phyloP scores from a whole-genome alignment of 202 grass and related monocot genomes.

The Panicum hallii region DNA sequence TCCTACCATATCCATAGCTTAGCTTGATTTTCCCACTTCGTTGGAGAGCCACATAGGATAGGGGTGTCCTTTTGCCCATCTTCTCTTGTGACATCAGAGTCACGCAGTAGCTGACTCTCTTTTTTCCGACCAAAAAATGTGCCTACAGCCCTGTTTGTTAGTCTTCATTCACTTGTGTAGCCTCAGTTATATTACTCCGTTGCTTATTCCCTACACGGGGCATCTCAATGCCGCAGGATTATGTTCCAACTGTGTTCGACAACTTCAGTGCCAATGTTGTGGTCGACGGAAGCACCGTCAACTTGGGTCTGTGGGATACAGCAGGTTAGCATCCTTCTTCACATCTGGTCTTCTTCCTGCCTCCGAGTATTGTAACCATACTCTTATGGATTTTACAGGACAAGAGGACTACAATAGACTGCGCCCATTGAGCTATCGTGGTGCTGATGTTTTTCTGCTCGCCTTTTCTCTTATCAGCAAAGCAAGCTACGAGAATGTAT shows the following conservation, averaged over 20 bases:
- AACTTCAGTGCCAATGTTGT: slow-evolving; percentile 96
- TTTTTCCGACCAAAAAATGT: not conserved
- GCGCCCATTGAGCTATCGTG: slow-evolving; percentile 84
- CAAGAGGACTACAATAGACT: slow-evolving; percentile 92
- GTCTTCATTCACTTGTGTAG: not conserved
- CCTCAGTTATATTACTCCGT: not conserved
- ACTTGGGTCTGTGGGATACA: slow-evolving; percentile 88
- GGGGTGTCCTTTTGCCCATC: too few relatives aligned
- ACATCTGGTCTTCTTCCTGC: not conserved
- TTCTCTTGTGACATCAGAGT: not conserved
- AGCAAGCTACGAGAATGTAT: slow-evolving; percentile 89
- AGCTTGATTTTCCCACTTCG: not conserved
- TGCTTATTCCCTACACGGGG: not conserved
- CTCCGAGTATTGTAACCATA: not conserved
- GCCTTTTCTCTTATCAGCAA: slow-evolving; percentile 93
- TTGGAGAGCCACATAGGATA: not conserved
- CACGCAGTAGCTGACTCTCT: not conserved
- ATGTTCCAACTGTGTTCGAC: slow-evolving; percentile 91
- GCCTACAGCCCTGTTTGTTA: not conserved
- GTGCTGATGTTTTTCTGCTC: slow-evolving; percentile 85
- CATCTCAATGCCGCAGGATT: slow-evolving; percentile 59
- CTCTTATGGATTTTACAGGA: slow-evolving; percentile 47
- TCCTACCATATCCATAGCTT: not conserved
- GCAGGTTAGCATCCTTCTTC: slow-evolving; percentile 57
- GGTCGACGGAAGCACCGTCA: slow-evolving; percentile 87